Percentiles rank a stretch among this genome's conserved stretches.
These are phyloP conservation scores for Xylaria grammica DNA, from an alignment of 495 filamentous ascomycete genomes.

Conservation along the genomic window DNA sequence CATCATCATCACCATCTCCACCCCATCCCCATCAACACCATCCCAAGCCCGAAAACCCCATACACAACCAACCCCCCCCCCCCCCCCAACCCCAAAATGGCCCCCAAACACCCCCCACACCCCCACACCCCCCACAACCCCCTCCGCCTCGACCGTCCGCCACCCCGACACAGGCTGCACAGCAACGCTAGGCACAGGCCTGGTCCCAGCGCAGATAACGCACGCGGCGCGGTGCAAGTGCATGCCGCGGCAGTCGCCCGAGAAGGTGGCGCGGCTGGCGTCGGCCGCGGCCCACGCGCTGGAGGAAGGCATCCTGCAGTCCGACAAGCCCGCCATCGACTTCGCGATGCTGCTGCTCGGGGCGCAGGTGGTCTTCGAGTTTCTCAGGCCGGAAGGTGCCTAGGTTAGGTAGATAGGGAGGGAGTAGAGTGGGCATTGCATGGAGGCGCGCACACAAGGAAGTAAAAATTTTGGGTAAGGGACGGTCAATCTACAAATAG, in stretches of 20 bases:
- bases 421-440: too few relatives aligned
- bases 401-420: too few relatives aligned
- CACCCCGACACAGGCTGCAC: conserved; percentile 26
- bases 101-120: not conserved
- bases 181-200: conserved; percentile 9
- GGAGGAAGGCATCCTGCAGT: conserved; percentile 5
- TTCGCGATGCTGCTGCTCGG: conserved; percentile 28
- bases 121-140: not conserved
- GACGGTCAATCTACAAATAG: too few relatives aligned
- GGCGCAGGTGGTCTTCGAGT: conserved; percentile 15
- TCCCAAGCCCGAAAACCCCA: too few relatives aligned
- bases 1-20: too few relatives aligned
- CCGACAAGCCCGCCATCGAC: conserved; percentile 21
- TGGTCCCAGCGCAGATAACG: conserved; percentile 1
- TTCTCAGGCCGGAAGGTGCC: too few relatives aligned
- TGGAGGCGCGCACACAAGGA: too few relatives aligned
- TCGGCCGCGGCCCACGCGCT: conserved; percentile 14
- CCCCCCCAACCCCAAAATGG: not conserved
- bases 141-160: conserved; percentile 5
- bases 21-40: too few relatives aligned
- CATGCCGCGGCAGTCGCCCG: not conserved
- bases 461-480: too few relatives aligned
- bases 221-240: conserved; percentile 28
- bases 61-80: not conserved
- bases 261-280: conserved; percentile 7